A percentile compares a stretch with the other conserved stretches of the same genome.
These are phyloP conservation scores for Amanita exitialis DNA, from an alignment of 768 basidiomycete species.

Conservation along the genomic window DNA sequence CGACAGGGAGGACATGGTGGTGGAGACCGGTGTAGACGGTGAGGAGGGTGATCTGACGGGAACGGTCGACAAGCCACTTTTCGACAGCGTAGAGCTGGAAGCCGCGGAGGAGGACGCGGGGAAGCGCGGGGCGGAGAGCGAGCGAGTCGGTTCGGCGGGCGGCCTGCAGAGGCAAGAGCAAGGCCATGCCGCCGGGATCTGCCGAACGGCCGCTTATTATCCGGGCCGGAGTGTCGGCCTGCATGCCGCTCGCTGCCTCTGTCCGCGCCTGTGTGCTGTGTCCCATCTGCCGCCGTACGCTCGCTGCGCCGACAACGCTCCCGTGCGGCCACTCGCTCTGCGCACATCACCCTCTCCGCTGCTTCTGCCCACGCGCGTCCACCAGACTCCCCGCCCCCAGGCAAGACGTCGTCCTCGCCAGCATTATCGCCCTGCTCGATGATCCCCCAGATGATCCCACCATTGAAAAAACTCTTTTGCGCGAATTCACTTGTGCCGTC, in stretches of 20 bases:
- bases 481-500: constrained; percentile 83
- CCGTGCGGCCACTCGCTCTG: constrained; percentile 84
- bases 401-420: constrained; percentile 50
- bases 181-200: background rate
- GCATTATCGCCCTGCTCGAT: constrained; percentile 32
- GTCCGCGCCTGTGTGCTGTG: constrained; percentile 35
- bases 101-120: constrained; percentile 18
- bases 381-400: constrained; percentile 9
- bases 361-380: constrained; percentile 7
- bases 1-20: constrained; percentile 38
- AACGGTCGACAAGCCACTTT: constrained; percentile 48
- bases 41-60: constrained; percentile 31
- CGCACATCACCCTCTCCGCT: constrained; percentile 31
- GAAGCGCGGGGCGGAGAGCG: background rate
- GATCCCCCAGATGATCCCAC: constrained; percentile 24
- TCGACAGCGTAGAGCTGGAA: constrained; percentile 85
- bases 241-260: constrained; percentile 11
- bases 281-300: constrained; percentile 42
- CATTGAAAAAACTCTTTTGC: constrained; percentile 52
- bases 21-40: constrained; percentile 71
- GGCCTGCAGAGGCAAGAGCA: constrained; percentile 7
- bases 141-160: constrained; percentile 8
- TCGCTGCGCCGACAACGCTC: constrained; percentile 59
- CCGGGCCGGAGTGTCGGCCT: constrained; percentile 1
- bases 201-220: constrained; percentile 1